These are phyloP conservation scores for Teunomyces aglyptinius DNA, from an alignment of 805 yeast genomes.

Conservation along the genomic window DNA sequence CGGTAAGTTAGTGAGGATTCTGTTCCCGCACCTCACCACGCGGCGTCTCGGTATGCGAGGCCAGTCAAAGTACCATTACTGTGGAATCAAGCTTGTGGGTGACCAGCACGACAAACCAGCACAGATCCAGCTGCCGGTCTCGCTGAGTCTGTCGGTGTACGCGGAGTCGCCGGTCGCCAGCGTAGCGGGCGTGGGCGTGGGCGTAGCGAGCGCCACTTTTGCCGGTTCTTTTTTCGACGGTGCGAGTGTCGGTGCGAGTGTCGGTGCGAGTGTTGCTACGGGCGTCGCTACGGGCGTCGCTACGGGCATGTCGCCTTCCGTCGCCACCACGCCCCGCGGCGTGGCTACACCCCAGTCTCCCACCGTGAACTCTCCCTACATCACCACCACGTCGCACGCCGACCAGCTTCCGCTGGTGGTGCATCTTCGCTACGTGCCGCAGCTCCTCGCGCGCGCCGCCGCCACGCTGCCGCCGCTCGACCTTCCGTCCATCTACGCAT, in stretches of 20 bases:
- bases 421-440: slow-evolving; percentile 30
- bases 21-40: slow-evolving; percentile 67
- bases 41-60: slow-evolving; percentile 81
- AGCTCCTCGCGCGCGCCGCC: slow-evolving; percentile 17
- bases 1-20: slow-evolving; percentile 57
- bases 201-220: background rate
- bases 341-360: slow-evolving; percentile 16
- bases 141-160: background rate
- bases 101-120: slow-evolving; percentile 15
- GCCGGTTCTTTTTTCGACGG: background rate
- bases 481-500: slow-evolving; percentile 41
- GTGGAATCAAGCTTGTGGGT: slow-evolving; percentile 58
- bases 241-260: background rate
- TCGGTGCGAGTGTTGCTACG: background rate
- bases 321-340: slow-evolving; percentile 11
- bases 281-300: background rate
- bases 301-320: too few species aligned
- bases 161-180: slow-evolving; percentile 1
- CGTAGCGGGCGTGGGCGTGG: slow-evolving; percentile 8
- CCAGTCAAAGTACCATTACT: slow-evolving; percentile 80
- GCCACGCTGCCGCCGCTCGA: slow-evolving; percentile 7
- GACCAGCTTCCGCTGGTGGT: slow-evolving; percentile 10
- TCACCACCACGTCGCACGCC: slow-evolving; percentile 12
- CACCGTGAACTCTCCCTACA: slow-evolving; percentile 17
- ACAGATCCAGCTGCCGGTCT: slow-evolving; percentile 1